Percentiles rank a stretch among this genome's conserved stretches.
Evolutionary conservation across 345 rosid genomes (phyloP).

Genomic region (Rubroshorea leprosula): DNA sequence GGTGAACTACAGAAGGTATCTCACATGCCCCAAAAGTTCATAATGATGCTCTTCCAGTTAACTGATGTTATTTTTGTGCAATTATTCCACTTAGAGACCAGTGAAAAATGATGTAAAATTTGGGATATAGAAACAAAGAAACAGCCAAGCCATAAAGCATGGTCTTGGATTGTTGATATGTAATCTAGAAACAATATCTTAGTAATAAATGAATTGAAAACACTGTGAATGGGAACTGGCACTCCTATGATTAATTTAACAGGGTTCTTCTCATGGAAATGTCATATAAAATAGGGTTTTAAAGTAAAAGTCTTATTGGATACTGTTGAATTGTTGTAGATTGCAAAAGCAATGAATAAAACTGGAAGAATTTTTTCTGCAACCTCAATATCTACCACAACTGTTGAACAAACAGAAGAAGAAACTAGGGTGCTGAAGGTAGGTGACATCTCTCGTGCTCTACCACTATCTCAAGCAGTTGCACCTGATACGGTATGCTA

Average conservation of each 20-base stretch:
- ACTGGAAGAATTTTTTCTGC: slow-evolving; percentile 60
- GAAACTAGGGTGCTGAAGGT: slow-evolving; percentile 75
- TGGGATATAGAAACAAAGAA: not conserved
- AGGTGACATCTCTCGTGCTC: slow-evolving; percentile 3
- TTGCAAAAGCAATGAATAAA: slow-evolving; percentile 69
- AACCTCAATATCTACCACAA: slow-evolving; percentile 29
- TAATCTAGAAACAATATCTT: too few species aligned
- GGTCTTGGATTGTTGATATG: too few species aligned
- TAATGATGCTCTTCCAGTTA: slow-evolving; percentile 19
- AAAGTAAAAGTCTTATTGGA: not conserved
- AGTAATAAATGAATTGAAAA: too few species aligned
- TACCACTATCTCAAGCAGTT: not conserved
- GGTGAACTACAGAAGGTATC: slow-evolving; percentile 86
- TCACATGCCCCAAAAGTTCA: slow-evolving; percentile 12
- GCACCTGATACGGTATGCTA: slow-evolving; percentile 4
- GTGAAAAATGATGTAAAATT: not conserved
- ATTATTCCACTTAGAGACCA: not conserved
- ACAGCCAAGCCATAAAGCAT: too few species aligned
- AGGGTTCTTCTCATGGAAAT: not conserved
- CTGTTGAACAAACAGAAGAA: slow-evolving; percentile 32
- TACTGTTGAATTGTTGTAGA: slow-evolving; percentile 32
- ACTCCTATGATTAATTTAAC: not conserved
- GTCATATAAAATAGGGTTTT: not conserved
- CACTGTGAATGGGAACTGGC: not conserved
- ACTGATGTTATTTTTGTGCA: not conserved